Percentiles rank a stretch among this genome's conserved stretches.
These are phyloP conservation scores for Trichophyton simii DNA, from an alignment of 2,329 filamentous ascomycete genomes.

Conservation along the genomic window DNA sequence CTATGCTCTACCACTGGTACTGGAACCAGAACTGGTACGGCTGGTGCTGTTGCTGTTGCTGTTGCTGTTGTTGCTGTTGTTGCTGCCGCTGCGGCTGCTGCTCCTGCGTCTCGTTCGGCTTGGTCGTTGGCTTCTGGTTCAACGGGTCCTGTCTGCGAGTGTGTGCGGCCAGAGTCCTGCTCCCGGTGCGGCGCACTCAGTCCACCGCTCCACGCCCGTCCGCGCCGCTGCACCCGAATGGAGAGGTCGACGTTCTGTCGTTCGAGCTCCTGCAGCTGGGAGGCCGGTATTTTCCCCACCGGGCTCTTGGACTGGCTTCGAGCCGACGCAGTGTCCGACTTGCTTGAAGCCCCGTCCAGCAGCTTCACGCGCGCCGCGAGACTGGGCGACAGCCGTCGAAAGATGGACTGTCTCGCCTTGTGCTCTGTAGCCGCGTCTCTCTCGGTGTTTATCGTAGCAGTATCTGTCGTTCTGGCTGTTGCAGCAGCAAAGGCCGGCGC, in stretches of 20 bases:
- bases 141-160: not conserved
- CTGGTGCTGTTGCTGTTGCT: not conserved
- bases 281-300: conserved; percentile 30
- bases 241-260: conserved; percentile 28
- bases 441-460: not conserved
- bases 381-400: conserved; percentile 32
- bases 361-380: conserved; percentile 32
- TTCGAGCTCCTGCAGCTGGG: conserved; percentile 31
- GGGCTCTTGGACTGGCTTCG: conserved; percentile 17
- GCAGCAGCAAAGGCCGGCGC: not conserved
- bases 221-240: conserved; percentile 27
- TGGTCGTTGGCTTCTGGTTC: not conserved
- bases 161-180: conserved; percentile 9
- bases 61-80: not conserved
- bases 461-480: not conserved
- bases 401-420: conserved; percentile 23
- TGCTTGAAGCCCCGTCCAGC: conserved; percentile 25
- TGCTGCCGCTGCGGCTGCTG: not conserved
- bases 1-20: not conserved
- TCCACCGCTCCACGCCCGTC: conserved; percentile 25
- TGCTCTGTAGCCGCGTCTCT: not conserved
- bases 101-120: not conserved
- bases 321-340: conserved; percentile 12
- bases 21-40: too few species aligned
- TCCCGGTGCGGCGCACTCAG: conserved; percentile 5